Evolutionary conservation across 257 asterid genomes (phyloP).

Genomic region (Nicotiana paniculata): DNA sequence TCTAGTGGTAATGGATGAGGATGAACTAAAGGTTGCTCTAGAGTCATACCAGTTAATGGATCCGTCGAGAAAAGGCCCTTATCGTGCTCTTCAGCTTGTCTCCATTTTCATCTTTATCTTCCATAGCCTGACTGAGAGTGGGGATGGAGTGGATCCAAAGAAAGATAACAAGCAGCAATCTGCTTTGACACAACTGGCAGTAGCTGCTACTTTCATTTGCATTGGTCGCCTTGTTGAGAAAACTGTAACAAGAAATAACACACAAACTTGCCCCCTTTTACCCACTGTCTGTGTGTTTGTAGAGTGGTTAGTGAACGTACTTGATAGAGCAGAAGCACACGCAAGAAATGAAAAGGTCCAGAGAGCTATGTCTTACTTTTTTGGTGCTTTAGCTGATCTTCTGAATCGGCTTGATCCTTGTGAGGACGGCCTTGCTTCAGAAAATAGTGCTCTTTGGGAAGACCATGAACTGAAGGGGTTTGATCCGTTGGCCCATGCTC

Average conservation of each 20-base stretch:
- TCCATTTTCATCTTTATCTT: slow-evolving; percentile 60
- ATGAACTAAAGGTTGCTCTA: slow-evolving; percentile 35
- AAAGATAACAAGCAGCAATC: slow-evolving; percentile 27
- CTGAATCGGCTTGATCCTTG: slow-evolving; percentile 35
- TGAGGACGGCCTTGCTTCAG: slow-evolving; percentile 13
- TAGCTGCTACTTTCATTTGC: slow-evolving; percentile 57
- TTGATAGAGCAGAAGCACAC: slow-evolving; percentile 32
- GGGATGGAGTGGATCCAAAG: slow-evolving; percentile 29
- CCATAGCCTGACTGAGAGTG: slow-evolving; percentile 35
- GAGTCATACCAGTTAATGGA: slow-evolving; percentile 53
- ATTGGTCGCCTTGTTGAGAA: slow-evolving; percentile 62
- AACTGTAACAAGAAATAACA: slow-evolving; percentile 31
- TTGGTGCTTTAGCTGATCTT: slow-evolving; percentile 45
- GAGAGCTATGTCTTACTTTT: slow-evolving; percentile 54
- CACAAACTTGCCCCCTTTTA: slow-evolving; percentile 43
- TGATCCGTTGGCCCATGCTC: slow-evolving; percentile 45
- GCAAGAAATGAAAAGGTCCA: slow-evolving; percentile 46
- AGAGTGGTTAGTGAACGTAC: slow-evolving; percentile 67
- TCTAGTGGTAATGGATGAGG: slow-evolving; percentile 36
- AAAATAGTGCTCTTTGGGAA: slow-evolving; percentile 70
- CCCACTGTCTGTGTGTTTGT: slow-evolving; percentile 64
- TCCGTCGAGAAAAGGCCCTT: slow-evolving; percentile 60
- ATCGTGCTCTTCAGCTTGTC: slow-evolving; percentile 67
- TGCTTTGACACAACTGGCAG: slow-evolving; percentile 36
- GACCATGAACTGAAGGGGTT: slow-evolving; percentile 85